A percentile compares a stretch with the other conserved stretches of the same genome.
phyloP scores from a whole-genome alignment of 257 asterid species.

The Solanum dulcamara region DNA sequence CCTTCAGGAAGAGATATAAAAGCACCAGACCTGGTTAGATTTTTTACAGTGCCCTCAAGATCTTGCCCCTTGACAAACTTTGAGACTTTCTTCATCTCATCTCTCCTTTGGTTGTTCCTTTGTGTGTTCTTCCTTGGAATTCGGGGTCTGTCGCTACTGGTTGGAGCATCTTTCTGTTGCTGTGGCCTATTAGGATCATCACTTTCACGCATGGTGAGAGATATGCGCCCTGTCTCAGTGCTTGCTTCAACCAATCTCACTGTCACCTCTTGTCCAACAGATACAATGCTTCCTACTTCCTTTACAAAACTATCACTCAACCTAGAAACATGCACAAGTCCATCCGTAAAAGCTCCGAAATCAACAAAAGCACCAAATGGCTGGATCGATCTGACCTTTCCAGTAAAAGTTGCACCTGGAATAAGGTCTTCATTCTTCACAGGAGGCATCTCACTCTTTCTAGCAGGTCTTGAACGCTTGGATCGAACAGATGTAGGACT shows the following conservation, averaged over 20 bases:
- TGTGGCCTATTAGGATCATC: constrained; percentile 37
- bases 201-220: constrained; percentile 75
- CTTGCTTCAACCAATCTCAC: constrained; percentile 76
- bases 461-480: constrained; percentile 49
- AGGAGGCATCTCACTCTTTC: constrained; percentile 91
- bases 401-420: constrained; percentile 78
- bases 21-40: constrained; percentile 65
- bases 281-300: constrained; percentile 70
- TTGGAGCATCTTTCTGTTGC: constrained; percentile 37
- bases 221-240: constrained; percentile 66
- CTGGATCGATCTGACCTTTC: constrained; percentile 85
- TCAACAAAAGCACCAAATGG: constrained; percentile 98
- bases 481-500: constrained; percentile 16
- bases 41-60: constrained; percentile 81
- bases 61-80: constrained; percentile 78
- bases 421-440: constrained; percentile 67
- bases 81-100: constrained; percentile 39
- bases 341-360: constrained; percentile 95
- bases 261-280: constrained; percentile 90
- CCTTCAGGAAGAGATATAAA: constrained; percentile 90
- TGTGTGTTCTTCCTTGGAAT: constrained; percentile 50
- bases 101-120: constrained; percentile 41
- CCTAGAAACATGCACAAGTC: constrained; percentile 88
- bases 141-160: constrained; percentile 40
- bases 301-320: constrained; percentile 78